These are phyloP conservation scores for Bolboschoenoplectus hybrid DNA, from an alignment of 202 grass and related monocot genomes.

Conservation along the genomic window DNA sequence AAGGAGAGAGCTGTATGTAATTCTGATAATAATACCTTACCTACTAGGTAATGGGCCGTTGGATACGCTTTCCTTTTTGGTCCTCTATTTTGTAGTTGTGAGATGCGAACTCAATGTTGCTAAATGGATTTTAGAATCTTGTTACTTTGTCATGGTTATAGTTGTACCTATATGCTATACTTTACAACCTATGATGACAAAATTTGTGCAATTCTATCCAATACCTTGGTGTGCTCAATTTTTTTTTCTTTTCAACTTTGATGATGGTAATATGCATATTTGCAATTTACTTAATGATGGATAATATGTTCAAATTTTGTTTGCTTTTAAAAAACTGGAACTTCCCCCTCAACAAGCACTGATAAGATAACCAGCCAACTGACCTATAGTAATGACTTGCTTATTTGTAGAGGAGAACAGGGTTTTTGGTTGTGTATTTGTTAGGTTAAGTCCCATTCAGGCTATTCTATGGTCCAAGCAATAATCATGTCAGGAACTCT, in stretches of 20 bases:
- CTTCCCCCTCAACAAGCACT: neutral
- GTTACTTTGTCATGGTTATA: conserved; percentile 1
- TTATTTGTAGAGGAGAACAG: neutral
- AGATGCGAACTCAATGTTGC: neutral
- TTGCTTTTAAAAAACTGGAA: neutral
- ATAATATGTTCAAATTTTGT: neutral
- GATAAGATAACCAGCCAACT: neutral
- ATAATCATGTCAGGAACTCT: neutral
- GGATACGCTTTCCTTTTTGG: neutral
- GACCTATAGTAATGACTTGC: neutral
- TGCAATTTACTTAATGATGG: neutral
- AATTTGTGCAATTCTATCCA: neutral
- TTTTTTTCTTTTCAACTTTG: neutral
- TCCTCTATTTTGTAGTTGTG: conserved; percentile 5
- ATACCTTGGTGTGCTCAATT: neutral
- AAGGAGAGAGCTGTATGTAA: neutral
- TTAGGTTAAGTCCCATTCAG: neutral
- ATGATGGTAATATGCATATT: neutral
- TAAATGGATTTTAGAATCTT: conserved; percentile 7
- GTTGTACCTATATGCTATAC: neutral
- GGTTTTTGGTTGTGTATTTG: neutral
- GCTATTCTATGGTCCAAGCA: neutral
- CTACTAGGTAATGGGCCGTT: neutral
- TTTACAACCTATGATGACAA: neutral
- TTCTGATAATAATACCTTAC: neutral